Base-by-base conservation (phyloP, 352 stramenopile genomes). In the Phytophthora fragariae region DNA sequence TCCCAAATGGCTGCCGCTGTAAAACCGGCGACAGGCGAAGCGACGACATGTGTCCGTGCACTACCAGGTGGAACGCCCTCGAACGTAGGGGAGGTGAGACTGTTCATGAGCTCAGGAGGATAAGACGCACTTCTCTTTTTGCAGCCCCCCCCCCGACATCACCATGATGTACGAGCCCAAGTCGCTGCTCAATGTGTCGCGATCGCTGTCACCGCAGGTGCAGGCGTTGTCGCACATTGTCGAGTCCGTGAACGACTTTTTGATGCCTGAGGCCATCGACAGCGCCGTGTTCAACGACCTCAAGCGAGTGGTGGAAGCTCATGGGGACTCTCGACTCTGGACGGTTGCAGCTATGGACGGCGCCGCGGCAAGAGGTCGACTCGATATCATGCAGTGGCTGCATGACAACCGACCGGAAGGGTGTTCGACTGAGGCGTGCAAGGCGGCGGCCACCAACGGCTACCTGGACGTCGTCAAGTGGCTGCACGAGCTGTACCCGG, bases 321-420 rank as follows among this genome's bases (percentile, higher is more conserved):
- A 70, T 8, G 60, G 55, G 12, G 21, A 24, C 24, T 55, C 55
- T 19, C 60, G 60, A 5, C 0, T 27, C 12, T 75, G 61, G 61
- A 70, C 68, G 0, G 46, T 62, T 12, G 52, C 53, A 12, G 68
- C 68, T 0, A 70, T 75, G 62, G 49, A 67, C 35, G 68, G 68
- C 2, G 62, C 68, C 17, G 68, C 68, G 6, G n/a, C 61, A 1
- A 61, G 35, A 39, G 68, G 62, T 12, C 31, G 57, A 10, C 57
- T 75, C 14, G 57, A 75, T 24, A 72, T 75, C 39, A 46, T 75
- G 46, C 37, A 67, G 37, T 63, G 57, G 50, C 21, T 75, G 46
- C 56, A 55, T 29, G 19, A 46, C 2, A 66, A 19, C 7, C 68
- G 46, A 17, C 49, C n/a, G 0, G 61, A 75, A 24, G 68, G 68